phyloP scores from a whole-genome alignment of 2,329 filamentous ascomycete species.

The Salinomyces thailandicus region DNA sequence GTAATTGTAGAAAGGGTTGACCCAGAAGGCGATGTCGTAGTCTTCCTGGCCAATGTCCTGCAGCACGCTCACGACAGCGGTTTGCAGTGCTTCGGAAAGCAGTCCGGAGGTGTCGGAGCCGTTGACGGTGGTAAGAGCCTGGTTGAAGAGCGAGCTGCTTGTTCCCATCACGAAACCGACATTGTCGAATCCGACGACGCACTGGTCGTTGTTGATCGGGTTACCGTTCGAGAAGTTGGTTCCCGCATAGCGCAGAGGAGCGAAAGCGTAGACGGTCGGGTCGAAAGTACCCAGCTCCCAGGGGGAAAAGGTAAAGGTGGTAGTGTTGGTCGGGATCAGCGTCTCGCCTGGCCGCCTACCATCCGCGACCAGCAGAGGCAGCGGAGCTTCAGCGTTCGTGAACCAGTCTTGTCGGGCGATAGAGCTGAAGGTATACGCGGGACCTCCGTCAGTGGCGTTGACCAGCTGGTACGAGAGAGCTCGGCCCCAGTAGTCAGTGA shows the following conservation, averaged over 20 bases:
- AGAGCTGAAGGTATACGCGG: slow-evolving; percentile 72
- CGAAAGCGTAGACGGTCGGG: slow-evolving; percentile 60
- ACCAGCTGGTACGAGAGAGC: slow-evolving; percentile 80
- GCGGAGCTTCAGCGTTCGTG: slow-evolving; percentile 50
- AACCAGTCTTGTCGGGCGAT: slow-evolving; percentile 57
- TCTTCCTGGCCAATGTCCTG: slow-evolving; percentile 45
- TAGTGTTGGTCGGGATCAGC: slow-evolving; percentile 59
- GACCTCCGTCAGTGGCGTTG: slow-evolving; percentile 63
- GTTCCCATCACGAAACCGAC: slow-evolving; percentile 69
- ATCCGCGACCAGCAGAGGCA: slow-evolving; percentile 65
- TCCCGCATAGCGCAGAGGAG: slow-evolving; percentile 59
- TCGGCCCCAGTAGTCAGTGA: slow-evolving; percentile 74
- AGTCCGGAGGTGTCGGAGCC: slow-evolving; percentile 32
- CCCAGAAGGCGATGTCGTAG: slow-evolving; percentile 66
- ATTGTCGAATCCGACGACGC: slow-evolving; percentile 73
- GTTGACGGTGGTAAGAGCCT: slow-evolving; percentile 57
- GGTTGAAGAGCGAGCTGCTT: slow-evolving; percentile 75
- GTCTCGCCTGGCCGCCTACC: slow-evolving; percentile 52
- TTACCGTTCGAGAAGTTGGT: slow-evolving; percentile 58
- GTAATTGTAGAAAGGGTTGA: slow-evolving; percentile 66
- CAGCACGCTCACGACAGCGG: slow-evolving; percentile 45
- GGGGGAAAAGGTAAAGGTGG: slow-evolving; percentile 67
- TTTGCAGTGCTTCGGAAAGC: slow-evolving; percentile 35
- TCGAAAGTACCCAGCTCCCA: slow-evolving; percentile 72
- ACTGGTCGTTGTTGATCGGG: slow-evolving; percentile 47